Base-by-base conservation (phyloP, 805 yeast genomes). In the Ogataea trehaloabstinens region DNA sequence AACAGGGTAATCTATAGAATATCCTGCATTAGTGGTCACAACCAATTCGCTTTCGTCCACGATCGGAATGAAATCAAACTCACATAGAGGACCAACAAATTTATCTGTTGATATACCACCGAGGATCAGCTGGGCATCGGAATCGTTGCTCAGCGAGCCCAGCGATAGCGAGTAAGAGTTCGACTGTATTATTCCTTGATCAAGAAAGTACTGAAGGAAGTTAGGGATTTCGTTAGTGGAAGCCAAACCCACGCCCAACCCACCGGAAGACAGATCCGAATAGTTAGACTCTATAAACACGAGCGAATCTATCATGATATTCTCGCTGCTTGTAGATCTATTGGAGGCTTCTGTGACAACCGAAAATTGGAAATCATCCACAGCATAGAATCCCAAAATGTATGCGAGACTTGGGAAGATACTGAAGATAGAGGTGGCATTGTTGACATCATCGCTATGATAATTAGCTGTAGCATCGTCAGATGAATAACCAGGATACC, bases 81-180 rank as follows among this genome's bases (percentile, higher is more conserved):
- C 56, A 19, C 69, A 71, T 12, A 82, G 55, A 22, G 69, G 65
- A 1, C 80, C 85, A 5, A 49, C 48, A 42, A 56, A 74, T 33
- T 68, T 65, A 20, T 63, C 56, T 7, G 67, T 61, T 50, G 80
- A 77, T 4, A 83, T 74, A 3, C 76, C 78, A 8, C 93, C 90
- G 2, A 82, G 63, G 6, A 80, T 54, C 10, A 83, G 41, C 30
- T 52, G 54, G 7, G 74, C 70, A 19, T 52, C 35, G 17, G 53
- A 21, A 4, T 36, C 31, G 41, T 51, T 53, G 4, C 49, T 51
- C 8, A 64, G 62, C 22, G 41, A 17, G 22, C 33, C 31, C 12
- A 70, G 37, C 52, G 68, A 68, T 22, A 75, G 46, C 0, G 81
- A 75, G 49, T 69, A 76, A 0, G 76, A 63, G 4, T 67, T 51